Conservation (phyloP, 768 basidiomycete genomes). For the Imleria badia region DNA sequence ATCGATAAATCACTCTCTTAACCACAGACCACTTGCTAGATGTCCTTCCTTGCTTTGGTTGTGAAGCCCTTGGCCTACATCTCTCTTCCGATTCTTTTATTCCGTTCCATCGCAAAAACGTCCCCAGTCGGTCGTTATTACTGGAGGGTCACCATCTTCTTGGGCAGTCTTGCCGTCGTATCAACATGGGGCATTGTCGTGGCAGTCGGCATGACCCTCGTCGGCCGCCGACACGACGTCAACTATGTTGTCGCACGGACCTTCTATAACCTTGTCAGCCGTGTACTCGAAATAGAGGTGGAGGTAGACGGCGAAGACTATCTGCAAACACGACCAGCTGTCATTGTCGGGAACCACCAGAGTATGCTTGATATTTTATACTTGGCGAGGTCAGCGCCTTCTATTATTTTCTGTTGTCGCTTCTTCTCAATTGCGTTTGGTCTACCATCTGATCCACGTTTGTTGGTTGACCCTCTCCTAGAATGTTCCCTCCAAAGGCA, state of each 20-base stretch:
- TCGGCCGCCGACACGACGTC: constrained; percentile 73
- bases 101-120: constrained; percentile 55
- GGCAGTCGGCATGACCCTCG: constrained; percentile 61
- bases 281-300: constrained; percentile 62
- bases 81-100: constrained; percentile 67
- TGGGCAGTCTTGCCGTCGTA: constrained; percentile 66
- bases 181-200: constrained; percentile 72
- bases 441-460: neutral
- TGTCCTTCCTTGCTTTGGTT: constrained; percentile 62
- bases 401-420: constrained; percentile 14
- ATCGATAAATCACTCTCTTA: constrained; percentile 11
- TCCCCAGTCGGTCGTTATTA: constrained; percentile 68
- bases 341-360: constrained; percentile 90
- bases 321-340: constrained; percentile 65
- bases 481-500: constrained; percentile 78
- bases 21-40: constrained; percentile 32
- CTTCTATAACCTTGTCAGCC: constrained; percentile 72
- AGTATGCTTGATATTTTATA: constrained; percentile 87
- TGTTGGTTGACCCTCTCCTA: constrained; percentile 27
- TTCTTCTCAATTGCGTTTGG: constrained; percentile 4
- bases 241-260: constrained; percentile 80
- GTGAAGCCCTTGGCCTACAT: constrained; percentile 75
- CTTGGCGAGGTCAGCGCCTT: constrained; percentile 64
- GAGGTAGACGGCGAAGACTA: constrained; percentile 87
- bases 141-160: constrained; percentile 68